These are phyloP conservation scores for Durio zibethinus DNA, from an alignment of 345 rosid species.

Conservation along the genomic window DNA sequence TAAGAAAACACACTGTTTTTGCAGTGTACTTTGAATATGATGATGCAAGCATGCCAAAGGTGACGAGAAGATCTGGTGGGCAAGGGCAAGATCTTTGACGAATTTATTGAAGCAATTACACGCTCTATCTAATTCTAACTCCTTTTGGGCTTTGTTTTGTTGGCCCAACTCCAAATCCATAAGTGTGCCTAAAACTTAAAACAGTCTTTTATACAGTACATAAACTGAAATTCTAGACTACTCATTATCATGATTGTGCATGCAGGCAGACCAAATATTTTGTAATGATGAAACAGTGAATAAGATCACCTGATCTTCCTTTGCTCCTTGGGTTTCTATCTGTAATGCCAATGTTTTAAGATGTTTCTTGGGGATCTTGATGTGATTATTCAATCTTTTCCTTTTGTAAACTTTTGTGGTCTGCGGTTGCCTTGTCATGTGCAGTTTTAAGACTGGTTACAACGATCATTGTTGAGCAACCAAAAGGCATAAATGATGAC, in stretches of 20 bases:
- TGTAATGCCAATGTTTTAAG: neutral
- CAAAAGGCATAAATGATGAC: neutral
- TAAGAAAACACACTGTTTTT: slow-evolving; percentile 1
- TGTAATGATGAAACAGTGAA: neutral
- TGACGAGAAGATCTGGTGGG: slow-evolving; percentile 31
- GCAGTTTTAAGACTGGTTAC: neutral
- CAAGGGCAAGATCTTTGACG: slow-evolving; percentile 37
- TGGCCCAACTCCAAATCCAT: neutral
- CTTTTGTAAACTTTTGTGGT: neutral
- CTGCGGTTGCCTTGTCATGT: neutral
- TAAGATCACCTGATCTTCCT: neutral
- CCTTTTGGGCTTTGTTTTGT: neutral
- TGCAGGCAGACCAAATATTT: neutral
- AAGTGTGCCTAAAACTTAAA: too few relatives aligned
- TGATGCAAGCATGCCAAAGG: slow-evolving; percentile 15
- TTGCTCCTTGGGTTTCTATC: neutral
- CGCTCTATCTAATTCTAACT: neutral
- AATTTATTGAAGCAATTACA: slow-evolving; percentile 31
- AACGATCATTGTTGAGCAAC: neutral
- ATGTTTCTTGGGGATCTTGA: neutral
- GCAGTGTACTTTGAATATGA: slow-evolving; percentile 33
- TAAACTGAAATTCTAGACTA: neutral
- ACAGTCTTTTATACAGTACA: neutral
- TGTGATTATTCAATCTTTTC: neutral
- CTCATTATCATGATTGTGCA: neutral